Evolutionary conservation across 345 rosid species (phyloP), one percentile per base, ranked within the genome.

Genomic region (Fremontodendron californicum): DNA sequence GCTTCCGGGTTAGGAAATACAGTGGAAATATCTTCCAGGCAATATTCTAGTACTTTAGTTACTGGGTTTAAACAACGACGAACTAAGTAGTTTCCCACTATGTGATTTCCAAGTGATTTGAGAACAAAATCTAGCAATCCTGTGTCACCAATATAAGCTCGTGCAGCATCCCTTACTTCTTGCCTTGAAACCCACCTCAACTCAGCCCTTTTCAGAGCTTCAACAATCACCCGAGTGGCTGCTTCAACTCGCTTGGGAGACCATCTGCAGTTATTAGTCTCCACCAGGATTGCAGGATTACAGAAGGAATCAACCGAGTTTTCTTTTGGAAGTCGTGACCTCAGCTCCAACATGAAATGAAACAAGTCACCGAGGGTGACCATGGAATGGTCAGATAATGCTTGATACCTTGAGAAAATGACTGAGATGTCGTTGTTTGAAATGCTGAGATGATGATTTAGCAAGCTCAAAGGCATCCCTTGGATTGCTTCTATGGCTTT

Each of bases 31-130:
- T 89, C 95, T 79, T 95, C 98, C 79, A 95, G 75, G 86, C 94
- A 88, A 80, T 92, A 95, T 66, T 95, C 99, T 5, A 92, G 77
- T 42, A 95, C 93, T 81, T 95, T 95, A 4, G 96, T 95, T 55
- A 95, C 98, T 0, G 99, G 99, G 40, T 95, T 95, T 78, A 95
- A 73, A 82, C 96, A 87, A 5, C 99, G 88, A 9, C 96, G 96
- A 40, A 95, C 96, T 64, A 95, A 77, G 71, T 89, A 92, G n/a
- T 89, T 93, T 15, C 99, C 98, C 2, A 93, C 97, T 3, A 92
- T 83, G 33, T 91, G 99, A 71, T 95, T 95, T 37, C 99, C 99
- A 0, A 95, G 92, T 0, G 99, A 95, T 63, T 95, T 93, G 11
- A 95, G 90, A 55, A 92, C 96, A 25, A 92, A 93, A 78, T 95